Base-by-base conservation (phyloP, 179 eudicot species). In the Patellifolia procumbens region DNA sequence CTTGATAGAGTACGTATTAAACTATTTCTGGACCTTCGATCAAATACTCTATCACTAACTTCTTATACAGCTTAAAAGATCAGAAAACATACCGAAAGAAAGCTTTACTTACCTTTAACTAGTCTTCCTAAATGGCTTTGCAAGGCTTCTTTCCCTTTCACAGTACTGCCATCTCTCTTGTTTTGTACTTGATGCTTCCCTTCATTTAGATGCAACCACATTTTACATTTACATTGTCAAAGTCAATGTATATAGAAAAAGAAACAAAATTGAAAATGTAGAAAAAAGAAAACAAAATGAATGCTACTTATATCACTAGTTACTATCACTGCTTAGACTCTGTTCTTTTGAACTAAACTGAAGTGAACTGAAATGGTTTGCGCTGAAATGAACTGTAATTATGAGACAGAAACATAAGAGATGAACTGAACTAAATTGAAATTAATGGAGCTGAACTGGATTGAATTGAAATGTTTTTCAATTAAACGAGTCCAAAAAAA, bases 51-150 rank as follows among this genome's bases (percentile, higher is more conserved):
- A n/a, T n/a, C n/a, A n/a, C n/a, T n/a, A n/a, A n/a, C n/a, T n/a
- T 15, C 4, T 2, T 16, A 13, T 11, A 1, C 0, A 48, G 13
- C 3, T 48, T 16, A 12, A 48, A 48, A 24, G 24, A 56, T 16
- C 9, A 56, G 5, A 56, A 56, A 56, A 56, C 2, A 1, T 19
- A 55, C 11, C 12, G 12, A 8, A 56, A 4, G n/a, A n/a, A 42
- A 12, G 24, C 16, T 5, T 1, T 5, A 13, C n/a, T 13, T 59
- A 74, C 76, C 76, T 74, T 32, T 62, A 4, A 74, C 56, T 60
- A 74, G 46, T 60, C 76, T 74, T 61, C 58, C 60, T 26, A 74
- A 28, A 1, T 60, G 39, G 26, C 37, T 13, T 28, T 60, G 19
- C 68, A 74, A 26, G 3, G 11, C 10, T 39, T 74, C 69, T 58